Evolutionary conservation across 2,329 filamentous ascomycete species (phyloP), one percentile per base, ranked within the genome.

Genomic region (Chaetoscypha palmicola): DNA sequence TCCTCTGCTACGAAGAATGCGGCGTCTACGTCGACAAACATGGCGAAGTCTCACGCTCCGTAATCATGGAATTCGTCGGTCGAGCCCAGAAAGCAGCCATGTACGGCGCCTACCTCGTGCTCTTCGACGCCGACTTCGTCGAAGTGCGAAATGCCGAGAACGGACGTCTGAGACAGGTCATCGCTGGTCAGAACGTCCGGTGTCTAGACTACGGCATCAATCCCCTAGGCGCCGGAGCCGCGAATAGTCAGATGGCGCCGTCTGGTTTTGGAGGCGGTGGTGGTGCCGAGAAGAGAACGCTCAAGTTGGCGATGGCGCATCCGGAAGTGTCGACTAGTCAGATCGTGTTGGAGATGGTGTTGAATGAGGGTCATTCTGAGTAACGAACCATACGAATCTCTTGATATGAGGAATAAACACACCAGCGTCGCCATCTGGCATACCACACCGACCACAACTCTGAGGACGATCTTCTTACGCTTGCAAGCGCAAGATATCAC

Each of bases 11-110:
- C 64, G 86, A 94, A 65, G 89, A 96, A 64, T 97, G 91, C 57
- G 92, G 90, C 14, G 90, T 98, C 7, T 98, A 97, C 60, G 86
- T 97, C 61, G 94, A 98, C 70, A 96, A 97, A 67, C 89, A 97
- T 64, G 92, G 92, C 53, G 92, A 98, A 49, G 88, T 98, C 21
- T 91, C 82, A 30, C 84, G 94, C 35, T 88, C 84, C 21, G 87
- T 97, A 46, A 90, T 97, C 59, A 95, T 98, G 89, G 89, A 97
- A 62, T 98, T 97, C 64, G 92, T 94, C n/a, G 92, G 92, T 54
- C 91, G 77, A 64, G 92, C 92, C 1, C 82, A 83, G 50, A 79
- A 81, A 10, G 90, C 90, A 2, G 92, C 89, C 49, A 82, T 97
- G 68, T 94, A 88, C 57, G 90, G 89, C 1, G 84, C 89, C 46